Evolutionary conservation across 2,329 filamentous ascomycete species (phyloP), one percentile per base, ranked within the genome.

Genomic region (Arthroderma uncinatum): DNA sequence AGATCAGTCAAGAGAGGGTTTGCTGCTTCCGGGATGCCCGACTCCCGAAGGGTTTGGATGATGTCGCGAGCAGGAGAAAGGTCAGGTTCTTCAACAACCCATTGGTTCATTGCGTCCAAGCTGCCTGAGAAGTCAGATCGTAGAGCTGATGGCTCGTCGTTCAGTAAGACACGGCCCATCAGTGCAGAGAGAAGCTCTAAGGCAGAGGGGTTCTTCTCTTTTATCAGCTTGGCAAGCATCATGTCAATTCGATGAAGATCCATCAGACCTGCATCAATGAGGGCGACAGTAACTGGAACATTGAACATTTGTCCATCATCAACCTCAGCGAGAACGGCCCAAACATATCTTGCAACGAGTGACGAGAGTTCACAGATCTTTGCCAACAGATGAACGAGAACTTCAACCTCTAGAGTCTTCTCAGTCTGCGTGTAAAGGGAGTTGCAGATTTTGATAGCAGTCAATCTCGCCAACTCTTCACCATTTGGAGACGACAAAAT

Each of bases 71-170:
- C 87, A 21, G 81, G 75, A 21, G 80, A 74, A 16, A 87, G 78
- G 40, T 78, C 78, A 0, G 86, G 80, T 14, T 94, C 85, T 61
- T 91, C 87, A 5, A 77, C 75, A 34, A 95, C 81, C 89, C 90
- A 95, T 50, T 82, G 76, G 74, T 87, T 91, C 40, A 93, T 84
- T 50, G 84, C 86, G 62, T 92, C 85, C 56, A 95, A 78, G 58
- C 89, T 94, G 60, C 83, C 81, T 5, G 89, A 84, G 66, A 96
- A 94, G 71, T 97, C 90, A 1, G 90, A 84, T 64, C 89, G 87
- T 52, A 96, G 76, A 0, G 86, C 87, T 39, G 86, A 81, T 0
- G 89, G 88, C 47, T 84, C 82, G 52, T 90, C 87, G 63, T 82
- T 87, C 53, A 95, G 80, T 7, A 96, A 75, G 0, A 91, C 82